Evolutionary conservation across 208 protist genomes (phyloP).

Genomic region (Leishmania amazonensis): DNA sequence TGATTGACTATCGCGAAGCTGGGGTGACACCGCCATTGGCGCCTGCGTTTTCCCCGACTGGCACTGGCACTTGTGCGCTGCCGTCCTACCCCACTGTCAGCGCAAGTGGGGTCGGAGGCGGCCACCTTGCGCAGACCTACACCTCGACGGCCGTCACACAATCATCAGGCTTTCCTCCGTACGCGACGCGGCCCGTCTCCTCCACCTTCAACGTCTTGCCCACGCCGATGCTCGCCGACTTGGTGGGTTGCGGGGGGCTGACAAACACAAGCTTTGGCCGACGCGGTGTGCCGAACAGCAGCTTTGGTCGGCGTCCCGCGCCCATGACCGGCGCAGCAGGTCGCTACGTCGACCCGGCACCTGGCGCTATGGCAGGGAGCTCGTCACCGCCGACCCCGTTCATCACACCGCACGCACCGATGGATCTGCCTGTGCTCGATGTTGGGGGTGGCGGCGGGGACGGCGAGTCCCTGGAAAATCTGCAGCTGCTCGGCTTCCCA

Average conservation of each 20-base stretch:
- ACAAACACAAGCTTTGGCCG: constrained; percentile 37
- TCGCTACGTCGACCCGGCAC: constrained; percentile 11
- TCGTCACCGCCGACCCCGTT: constrained; percentile 11
- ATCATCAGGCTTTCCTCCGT: constrained; percentile 6
- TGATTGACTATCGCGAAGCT: constrained; percentile 36
- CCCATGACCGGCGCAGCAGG: constrained; percentile 1
- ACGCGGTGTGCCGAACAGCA: constrained; percentile 24
- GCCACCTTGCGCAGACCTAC: constrained; percentile 9
- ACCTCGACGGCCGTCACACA: background rate
- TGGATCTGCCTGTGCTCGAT: background rate
- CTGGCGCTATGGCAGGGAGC: background rate
- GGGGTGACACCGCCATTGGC: background rate
- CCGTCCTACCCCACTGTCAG: background rate
- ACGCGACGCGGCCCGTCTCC: constrained; percentile 11
- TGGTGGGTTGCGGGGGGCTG: constrained; percentile 21
- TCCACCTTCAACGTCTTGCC: constrained; percentile 25
- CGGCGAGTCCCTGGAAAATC: background rate
- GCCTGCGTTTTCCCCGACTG: background rate
- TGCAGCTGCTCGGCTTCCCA: constrained; percentile 14
- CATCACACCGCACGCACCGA: constrained; percentile 13
- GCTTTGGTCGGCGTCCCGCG: constrained; percentile 14
- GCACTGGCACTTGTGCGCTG: background rate
- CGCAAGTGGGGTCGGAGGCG: background rate
- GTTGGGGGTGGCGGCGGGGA: background rate
- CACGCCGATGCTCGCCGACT: constrained; percentile 27